Evolutionary conservation across 139 green algal species (phyloP).

Genomic region (Zygnema cylindricum): DNA sequence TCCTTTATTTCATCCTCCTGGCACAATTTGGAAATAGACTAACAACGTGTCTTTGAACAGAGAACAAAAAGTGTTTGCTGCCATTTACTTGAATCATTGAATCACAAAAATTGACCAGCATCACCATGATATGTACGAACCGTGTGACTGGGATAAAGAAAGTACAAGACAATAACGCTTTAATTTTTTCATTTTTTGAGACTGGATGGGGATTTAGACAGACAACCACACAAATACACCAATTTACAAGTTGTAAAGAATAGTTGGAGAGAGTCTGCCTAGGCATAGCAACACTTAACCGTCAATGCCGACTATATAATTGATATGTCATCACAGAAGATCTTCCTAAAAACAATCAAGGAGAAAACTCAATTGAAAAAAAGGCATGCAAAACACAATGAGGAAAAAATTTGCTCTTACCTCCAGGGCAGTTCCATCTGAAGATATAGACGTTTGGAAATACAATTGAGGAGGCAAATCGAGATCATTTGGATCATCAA

Average conservation of each 20-base stretch:
- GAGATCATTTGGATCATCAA: conserved; percentile 16
- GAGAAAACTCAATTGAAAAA: no score
- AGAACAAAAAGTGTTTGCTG: not conserved
- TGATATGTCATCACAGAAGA: no score
- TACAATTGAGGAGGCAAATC: conserved; percentile 35
- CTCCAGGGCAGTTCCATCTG: conserved; percentile 42
- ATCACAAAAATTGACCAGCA: not conserved
- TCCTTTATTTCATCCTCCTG: conserved; percentile 52
- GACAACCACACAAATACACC: no score
- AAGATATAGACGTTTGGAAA: conserved; percentile 21
- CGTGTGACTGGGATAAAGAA: not conserved
- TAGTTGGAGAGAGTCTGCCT: no score
- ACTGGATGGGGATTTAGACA: no score
- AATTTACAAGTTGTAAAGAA: no score
- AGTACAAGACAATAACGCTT: no score
- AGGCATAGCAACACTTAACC: no score
- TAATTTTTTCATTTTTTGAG: no score
- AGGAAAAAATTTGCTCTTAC: conserved; percentile 38
- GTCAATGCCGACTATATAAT: no score
- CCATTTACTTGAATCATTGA: not conserved
- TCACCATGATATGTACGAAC: not conserved
- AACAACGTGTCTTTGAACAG: not conserved
- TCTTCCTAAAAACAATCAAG: no score
- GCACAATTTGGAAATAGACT: not conserved
- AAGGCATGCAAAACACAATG: no score